These are phyloP conservation scores for Jamesozyma spencerorum DNA, from an alignment of 805 yeast species.

Conservation along the genomic window DNA sequence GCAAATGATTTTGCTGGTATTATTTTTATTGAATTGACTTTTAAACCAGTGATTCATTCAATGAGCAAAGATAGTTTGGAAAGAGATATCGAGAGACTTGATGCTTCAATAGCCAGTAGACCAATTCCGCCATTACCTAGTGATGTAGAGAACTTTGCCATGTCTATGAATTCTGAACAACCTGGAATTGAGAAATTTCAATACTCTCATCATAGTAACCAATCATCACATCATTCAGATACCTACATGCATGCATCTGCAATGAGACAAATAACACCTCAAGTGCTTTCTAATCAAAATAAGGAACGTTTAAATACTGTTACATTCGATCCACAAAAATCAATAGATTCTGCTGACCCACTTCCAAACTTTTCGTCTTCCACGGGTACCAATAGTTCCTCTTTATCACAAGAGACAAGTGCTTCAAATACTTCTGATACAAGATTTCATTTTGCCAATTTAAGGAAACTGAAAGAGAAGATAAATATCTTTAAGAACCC, in stretches of 20 bases:
- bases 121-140: constrained; percentile 29
- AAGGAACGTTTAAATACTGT: not conserved
- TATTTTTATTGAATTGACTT: constrained; percentile 84
- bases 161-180: not conserved
- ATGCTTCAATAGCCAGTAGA: constrained; percentile 23
- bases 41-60: constrained; percentile 46
- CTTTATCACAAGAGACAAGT: constrained; percentile 16
- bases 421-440: constrained; percentile 26
- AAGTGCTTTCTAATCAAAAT: not conserved
- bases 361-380: constrained; percentile 16
- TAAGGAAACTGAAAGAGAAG: constrained; percentile 28
- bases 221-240: not conserved
- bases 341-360: no score
- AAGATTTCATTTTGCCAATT: constrained; percentile 29
- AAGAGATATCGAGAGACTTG: constrained; percentile 14
- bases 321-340: constrained; percentile 2
- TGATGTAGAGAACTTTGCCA: constrained; percentile 5
- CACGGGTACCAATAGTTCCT: constrained; percentile 17
- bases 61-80: constrained; percentile 6
- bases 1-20: constrained; percentile 71
- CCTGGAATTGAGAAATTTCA: not conserved
- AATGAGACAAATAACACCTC: constrained; percentile 23
- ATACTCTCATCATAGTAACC: not conserved
- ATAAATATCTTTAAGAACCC: constrained; percentile 30
- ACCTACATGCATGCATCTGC: constrained; percentile 24